Base-by-base conservation (phyloP, 331 rosid genomes). In the Malus hybrid region DNA sequence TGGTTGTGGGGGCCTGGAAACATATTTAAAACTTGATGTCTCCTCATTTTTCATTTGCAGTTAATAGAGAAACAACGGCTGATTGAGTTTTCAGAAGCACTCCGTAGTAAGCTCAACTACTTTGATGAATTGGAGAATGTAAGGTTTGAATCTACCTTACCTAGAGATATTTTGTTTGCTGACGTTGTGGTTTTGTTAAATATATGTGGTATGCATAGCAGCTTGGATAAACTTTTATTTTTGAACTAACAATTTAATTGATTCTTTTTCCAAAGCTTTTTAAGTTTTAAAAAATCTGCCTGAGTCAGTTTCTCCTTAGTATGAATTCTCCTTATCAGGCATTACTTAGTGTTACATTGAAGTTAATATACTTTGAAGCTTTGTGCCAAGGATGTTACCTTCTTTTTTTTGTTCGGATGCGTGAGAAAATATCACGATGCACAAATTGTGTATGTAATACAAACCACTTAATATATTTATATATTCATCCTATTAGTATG, bases 111-210 rank as follows among this genome's bases (percentile, higher is more conserved):
- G 84, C 97, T 92, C 79, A 92, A 94, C 83, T 94, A 90, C 89
- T 94, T 92, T 70, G 97, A 90, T 84, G 99, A 94, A 88, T 91
- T 94, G 92, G 99, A 94, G 97, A 94, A 94, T 92, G 99, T 94
- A 94, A 92, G 97, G 97, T 91, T 93, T 84, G 96, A 84, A 84
- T 86, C 92, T 86, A 85, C 87, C 87, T 80, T 79, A 57, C 75
- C 78, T 79, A 70, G 80, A 70, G 70, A 66, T 61, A 62, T 62
- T 22, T 62, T 31, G 34, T 62, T 27, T 62, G 34, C 19, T 65
- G 50, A 65, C 28, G 3, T 34, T 65, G 50, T 65, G 29, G 7
- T 11, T n/a, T 7, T 6, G 27, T 31, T 32, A 1, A 50, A 46
- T 46, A 28, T 68, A 27, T 19, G 62, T 70, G 42, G 16, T 52